These are phyloP conservation scores for Claviceps sp. DNA, from an alignment of 2,329 filamentous ascomycete species.

Conservation along the genomic window DNA sequence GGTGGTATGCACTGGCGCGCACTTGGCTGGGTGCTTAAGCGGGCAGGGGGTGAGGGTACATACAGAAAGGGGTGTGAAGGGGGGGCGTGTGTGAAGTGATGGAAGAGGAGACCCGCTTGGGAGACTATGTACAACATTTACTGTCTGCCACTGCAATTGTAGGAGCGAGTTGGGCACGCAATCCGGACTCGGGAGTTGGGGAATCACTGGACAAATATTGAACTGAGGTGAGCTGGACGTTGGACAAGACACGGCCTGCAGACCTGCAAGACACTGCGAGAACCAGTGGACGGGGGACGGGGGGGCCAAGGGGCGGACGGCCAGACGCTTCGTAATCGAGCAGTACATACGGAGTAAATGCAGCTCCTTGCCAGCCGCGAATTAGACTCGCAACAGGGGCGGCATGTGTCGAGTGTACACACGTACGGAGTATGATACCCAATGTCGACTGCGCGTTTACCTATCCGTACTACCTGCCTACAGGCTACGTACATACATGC, in stretches of 20 bases:
- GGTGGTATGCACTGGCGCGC: slow-evolving; percentile 3
- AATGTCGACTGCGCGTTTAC: too few relatives aligned
- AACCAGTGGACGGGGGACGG: background rate
- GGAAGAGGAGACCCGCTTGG: background rate
- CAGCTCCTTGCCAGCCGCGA: background rate
- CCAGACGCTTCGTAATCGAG: background rate
- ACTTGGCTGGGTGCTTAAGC: background rate
- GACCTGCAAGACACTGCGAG: background rate
- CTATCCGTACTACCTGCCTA: too few relatives aligned
- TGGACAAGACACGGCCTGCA: background rate
- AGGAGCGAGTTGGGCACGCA: background rate
- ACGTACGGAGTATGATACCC: background rate
- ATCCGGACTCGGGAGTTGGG: background rate
- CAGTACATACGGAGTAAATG: background rate
- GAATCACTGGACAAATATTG: background rate
- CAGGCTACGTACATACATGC: too few relatives aligned
- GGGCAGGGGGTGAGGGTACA: background rate
- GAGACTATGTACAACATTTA: background rate
- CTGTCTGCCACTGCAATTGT: background rate
- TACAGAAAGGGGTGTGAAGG: background rate
- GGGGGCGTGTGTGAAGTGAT: background rate
- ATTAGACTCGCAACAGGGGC: background rate
- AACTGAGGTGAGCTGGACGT: background rate
- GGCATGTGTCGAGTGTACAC: background rate
- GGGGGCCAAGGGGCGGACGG: background rate